Conservation (phyloP, 768 basidiomycete species). For the Mycena belliarum region DNA sequence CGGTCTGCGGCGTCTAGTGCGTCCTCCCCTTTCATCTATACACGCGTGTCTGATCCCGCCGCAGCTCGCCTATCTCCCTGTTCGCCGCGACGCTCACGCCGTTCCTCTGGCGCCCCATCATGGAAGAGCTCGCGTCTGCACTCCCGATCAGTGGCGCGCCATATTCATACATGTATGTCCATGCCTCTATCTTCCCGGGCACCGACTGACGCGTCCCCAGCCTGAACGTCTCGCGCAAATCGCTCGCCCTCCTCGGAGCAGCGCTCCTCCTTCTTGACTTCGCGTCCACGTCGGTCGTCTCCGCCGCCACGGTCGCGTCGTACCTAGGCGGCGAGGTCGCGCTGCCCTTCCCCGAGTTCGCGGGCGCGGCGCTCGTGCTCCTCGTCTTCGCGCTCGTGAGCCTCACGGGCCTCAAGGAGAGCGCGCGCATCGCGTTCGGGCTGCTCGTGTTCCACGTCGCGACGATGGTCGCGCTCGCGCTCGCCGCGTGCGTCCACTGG, state of each 20-base stretch:
- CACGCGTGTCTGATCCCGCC: not conserved
- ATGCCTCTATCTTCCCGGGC: not conserved
- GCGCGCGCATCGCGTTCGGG: slow-evolving; percentile 57
- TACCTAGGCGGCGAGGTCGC: slow-evolving; percentile 67
- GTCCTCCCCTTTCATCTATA: slow-evolving; percentile 23
- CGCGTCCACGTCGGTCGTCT: slow-evolving; percentile 67
- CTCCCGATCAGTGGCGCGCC: slow-evolving; percentile 71
- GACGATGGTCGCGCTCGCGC: slow-evolving; percentile 57
- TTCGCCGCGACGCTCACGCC: slow-evolving; percentile 61
- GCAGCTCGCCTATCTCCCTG: slow-evolving; percentile 69
- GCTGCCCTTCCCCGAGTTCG: slow-evolving; percentile 56
- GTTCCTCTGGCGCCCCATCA: slow-evolving; percentile 73
- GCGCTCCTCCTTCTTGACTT: slow-evolving; percentile 72
- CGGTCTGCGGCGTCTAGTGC: slow-evolving; percentile 63
- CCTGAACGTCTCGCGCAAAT: slow-evolving; percentile 63
- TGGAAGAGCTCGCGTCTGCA: slow-evolving; percentile 72
- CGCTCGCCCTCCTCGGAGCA: slow-evolving; percentile 64
- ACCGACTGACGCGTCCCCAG: slow-evolving; percentile 29
- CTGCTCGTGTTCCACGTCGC: slow-evolving; percentile 63
- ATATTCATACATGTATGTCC: slow-evolving; percentile 65
- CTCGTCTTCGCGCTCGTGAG: slow-evolving; percentile 54
- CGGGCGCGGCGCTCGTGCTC: slow-evolving; percentile 56
- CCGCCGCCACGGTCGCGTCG: slow-evolving; percentile 68
- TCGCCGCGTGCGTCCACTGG: slow-evolving; percentile 56
- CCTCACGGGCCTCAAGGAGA: slow-evolving; percentile 61